Evolutionary conservation across 2,329 filamentous ascomycete species (phyloP).

Genomic region (Mollisiaceae sp.): DNA sequence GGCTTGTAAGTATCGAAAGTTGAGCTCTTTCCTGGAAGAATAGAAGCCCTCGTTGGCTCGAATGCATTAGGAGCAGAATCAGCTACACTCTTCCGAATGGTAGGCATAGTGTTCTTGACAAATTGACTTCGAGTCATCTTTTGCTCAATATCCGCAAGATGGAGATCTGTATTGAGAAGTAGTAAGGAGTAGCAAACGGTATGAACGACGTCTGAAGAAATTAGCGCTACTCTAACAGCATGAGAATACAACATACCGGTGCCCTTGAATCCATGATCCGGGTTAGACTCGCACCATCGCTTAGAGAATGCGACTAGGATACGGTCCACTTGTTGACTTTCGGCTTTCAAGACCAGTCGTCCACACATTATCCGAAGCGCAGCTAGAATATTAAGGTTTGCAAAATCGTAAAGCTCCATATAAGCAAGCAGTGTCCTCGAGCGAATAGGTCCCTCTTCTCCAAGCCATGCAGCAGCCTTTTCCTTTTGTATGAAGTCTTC

Average conservation of each 20-base stretch:
- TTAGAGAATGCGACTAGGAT: conserved; percentile 88
- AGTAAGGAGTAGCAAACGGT: conserved; percentile 97
- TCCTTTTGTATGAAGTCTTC: conserved; percentile 81
- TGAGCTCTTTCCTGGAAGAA: conserved; percentile 50
- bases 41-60: conserved; percentile 55
- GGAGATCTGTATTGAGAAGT: conserved; percentile 92
- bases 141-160: conserved; percentile 91
- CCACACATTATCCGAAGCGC: conserved; percentile 82
- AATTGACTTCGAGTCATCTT: conserved; percentile 97
- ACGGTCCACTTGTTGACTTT: conserved; percentile 96
- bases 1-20: conserved; percentile 34
- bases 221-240: conserved; percentile 13
- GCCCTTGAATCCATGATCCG: conserved; percentile 89
- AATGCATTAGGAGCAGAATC: conserved; percentile 75
- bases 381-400: conserved; percentile 77
- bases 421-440: conserved; percentile 73
- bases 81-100: conserved; percentile 76
- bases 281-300: conserved; percentile 93
- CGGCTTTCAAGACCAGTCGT: conserved; percentile 81
- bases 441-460: conserved; percentile 69
- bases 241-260: conserved; percentile 61
- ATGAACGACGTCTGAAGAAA: conserved; percentile 79
- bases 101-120: conserved; percentile 94
- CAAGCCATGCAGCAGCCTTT: conserved; percentile 80
- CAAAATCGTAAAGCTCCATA: conserved; percentile 91